Percentiles rank a stretch among this genome's conserved stretches.
phyloP scores from a whole-genome alignment of 2,329 filamentous ascomycete genomes.

The Phyllosticta ampelicida region DNA sequence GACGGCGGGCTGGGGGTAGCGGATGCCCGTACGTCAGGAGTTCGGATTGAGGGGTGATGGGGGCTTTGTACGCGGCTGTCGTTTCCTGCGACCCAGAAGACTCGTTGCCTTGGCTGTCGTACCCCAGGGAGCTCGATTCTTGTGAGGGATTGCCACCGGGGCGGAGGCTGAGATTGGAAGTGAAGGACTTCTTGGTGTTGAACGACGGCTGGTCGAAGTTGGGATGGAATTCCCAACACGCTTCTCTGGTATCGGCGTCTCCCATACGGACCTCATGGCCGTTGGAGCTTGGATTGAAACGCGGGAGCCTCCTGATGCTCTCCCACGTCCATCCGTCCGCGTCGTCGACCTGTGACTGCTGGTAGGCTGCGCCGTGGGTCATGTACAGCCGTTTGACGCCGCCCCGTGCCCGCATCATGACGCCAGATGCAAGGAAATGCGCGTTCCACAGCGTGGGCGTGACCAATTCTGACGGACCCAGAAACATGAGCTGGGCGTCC shows the following conservation, averaged over 20 bases:
- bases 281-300: conserved; percentile 38
- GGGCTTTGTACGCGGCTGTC: conserved; percentile 23
- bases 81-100: conserved; percentile 1
- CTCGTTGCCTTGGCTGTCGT: conserved; percentile 9
- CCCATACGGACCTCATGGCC: conserved; percentile 25
- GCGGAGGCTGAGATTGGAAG: conserved; percentile 20
- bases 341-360: conserved; percentile 50
- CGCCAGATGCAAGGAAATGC: conserved; percentile 56
- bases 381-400: conserved; percentile 56
- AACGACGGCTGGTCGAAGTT: conserved; percentile 47
- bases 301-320: conserved; percentile 51
- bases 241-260: conserved; percentile 42
- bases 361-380: conserved; percentile 63
- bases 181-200: conserved; percentile 38
- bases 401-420: conserved; percentile 60
- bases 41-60: conserved; percentile 28
- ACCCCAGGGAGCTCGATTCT: conserved; percentile 21
- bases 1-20: conserved; percentile 17
- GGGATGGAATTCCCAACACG: conserved; percentile 58
- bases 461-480: conserved; percentile 60
- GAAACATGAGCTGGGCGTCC: conserved; percentile 59
- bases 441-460: conserved; percentile 62
- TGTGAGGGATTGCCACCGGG: conserved; percentile 28
- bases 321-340: conserved; percentile 56
- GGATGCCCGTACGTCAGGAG: conserved; percentile 11